phyloP scores from a whole-genome alignment of 352 stramenopile genomes.

The Phytophthora fragariae region DNA sequence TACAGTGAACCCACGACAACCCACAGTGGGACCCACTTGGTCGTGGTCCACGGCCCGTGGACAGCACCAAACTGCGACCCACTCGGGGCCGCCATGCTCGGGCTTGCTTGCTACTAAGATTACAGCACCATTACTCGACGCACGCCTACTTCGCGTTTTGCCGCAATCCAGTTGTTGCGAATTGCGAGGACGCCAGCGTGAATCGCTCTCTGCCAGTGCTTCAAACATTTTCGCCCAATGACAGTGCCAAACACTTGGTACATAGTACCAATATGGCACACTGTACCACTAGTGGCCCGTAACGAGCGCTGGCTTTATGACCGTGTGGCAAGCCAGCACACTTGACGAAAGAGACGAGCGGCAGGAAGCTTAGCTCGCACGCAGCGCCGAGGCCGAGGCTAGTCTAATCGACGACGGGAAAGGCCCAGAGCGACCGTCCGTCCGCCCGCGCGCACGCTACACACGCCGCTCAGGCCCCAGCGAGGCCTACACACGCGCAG shows the following conservation, averaged over 20 bases:
- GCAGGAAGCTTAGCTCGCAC: slow-evolving; percentile 15
- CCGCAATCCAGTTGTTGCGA: background rate
- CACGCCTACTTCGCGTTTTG: background rate
- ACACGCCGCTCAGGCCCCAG: background rate
- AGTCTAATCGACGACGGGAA: slow-evolving; percentile 10
- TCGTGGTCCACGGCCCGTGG: too few relatives aligned
- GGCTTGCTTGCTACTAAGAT: too few relatives aligned
- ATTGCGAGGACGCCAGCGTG: background rate
- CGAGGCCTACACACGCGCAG: too few relatives aligned
- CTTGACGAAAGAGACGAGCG: slow-evolving; percentile 44
- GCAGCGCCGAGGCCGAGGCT: too few relatives aligned
- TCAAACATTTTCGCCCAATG: background rate
- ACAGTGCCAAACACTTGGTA: background rate
- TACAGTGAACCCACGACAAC: background rate
- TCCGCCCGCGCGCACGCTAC: background rate
- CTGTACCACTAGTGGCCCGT: too few relatives aligned
- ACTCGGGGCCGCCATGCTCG: too few relatives aligned
- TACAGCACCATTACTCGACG: too few relatives aligned
- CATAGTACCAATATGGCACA: background rate
- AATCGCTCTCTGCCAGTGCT: slow-evolving; percentile 1
- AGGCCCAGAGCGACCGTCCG: background rate
- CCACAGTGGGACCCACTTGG: background rate
- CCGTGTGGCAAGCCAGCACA: background rate
- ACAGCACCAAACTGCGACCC: too few relatives aligned
- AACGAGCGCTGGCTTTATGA: slow-evolving; percentile 33